A percentile compares a stretch with the other conserved stretches of the same genome.
phyloP scores from a whole-genome alignment of 108 stramenopile genomes.

The Epithemia pelagica region DNA sequence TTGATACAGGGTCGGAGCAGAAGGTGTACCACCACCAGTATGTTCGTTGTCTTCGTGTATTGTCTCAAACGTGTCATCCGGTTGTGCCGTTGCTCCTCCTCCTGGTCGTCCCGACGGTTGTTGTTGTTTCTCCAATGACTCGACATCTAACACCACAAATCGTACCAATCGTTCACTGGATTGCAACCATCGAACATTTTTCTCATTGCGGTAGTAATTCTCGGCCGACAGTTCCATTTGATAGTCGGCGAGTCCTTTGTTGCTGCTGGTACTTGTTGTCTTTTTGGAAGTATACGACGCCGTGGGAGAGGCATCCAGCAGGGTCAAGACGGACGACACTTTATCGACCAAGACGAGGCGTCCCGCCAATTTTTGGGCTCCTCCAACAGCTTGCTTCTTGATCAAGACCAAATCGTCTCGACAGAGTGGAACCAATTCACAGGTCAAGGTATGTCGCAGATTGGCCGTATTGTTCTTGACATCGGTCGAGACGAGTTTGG shows the following conservation, averaged over 20 bases:
- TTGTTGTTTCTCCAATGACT: conserved; percentile 38
- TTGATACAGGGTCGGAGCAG: conserved; percentile 18
- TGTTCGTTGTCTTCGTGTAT: conserved; percentile 11
- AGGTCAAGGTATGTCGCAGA: conserved; percentile 85
- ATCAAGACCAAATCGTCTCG: conserved; percentile 93
- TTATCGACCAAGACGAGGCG: conserved; percentile 64
- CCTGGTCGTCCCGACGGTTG: conserved; percentile 13
- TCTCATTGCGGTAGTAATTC: conserved; percentile 71
- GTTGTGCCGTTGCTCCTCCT: conserved; percentile 19
- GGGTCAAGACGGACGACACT: conserved; percentile 51
- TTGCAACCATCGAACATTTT: conserved; percentile 52
- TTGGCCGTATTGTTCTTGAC: conserved; percentile 88
- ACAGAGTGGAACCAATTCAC: conserved; percentile 95
- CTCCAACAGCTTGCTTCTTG: conserved; percentile 52
- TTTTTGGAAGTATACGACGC: background rate
- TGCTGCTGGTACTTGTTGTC: background rate
- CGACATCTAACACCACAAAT: conserved; percentile 93
- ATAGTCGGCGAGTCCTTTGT: conserved; percentile 1
- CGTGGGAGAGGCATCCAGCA: conserved; percentile 68
- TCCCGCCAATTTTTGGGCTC: conserved; percentile 61
- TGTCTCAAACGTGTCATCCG: too few relatives aligned
- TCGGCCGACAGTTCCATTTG: conserved; percentile 46
- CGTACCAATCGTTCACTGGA: conserved; percentile 59
- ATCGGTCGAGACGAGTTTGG: conserved; percentile 92
- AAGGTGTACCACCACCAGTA: conserved; percentile 11